These are phyloP conservation scores for Botrytis aclada DNA, from an alignment of 2,329 filamentous ascomycete species.

Conservation along the genomic window DNA sequence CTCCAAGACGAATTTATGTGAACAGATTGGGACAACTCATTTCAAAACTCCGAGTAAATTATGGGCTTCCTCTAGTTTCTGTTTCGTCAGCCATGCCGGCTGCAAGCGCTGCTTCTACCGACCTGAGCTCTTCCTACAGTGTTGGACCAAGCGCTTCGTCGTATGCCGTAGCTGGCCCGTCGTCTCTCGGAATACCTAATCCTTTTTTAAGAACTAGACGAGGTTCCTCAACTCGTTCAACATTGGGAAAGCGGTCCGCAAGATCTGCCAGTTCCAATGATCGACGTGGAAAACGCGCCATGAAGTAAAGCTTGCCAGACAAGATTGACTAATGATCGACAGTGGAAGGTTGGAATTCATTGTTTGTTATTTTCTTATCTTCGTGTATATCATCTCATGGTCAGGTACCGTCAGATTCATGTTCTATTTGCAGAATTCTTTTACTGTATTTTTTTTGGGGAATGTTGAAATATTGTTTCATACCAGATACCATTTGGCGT, in stretches of 20 bases:
- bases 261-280: slow-evolving; percentile 30
- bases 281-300: slow-evolving; percentile 30
- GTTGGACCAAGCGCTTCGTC: slow-evolving; percentile 10
- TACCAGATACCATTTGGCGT: slow-evolving; percentile 14
- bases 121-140: slow-evolving; percentile 21
- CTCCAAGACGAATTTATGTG: slow-evolving; percentile 12
- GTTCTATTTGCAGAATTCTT: slow-evolving; percentile 3
- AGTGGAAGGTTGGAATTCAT: neutral
- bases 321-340: neutral
- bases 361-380: neutral
- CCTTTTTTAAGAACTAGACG: slow-evolving; percentile 12
- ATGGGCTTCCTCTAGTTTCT: slow-evolving; percentile 1
- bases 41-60: slow-evolving; percentile 6
- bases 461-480: slow-evolving; percentile 12
- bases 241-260: slow-evolving; percentile 23
- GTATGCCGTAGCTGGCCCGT: neutral
- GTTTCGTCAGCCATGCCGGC: neutral
- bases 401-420: slow-evolving; percentile 16
- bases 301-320: slow-evolving; percentile 30
- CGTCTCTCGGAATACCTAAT: neutral
- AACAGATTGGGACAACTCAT: slow-evolving; percentile 9
- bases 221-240: slow-evolving; percentile 12
- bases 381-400: slow-evolving; percentile 17
- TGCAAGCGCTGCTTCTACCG: neutral
- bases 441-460: neutral